These are phyloP conservation scores for Nyssa sinensis DNA, from an alignment of 148 eudicot genomes.

Conservation along the genomic window DNA sequence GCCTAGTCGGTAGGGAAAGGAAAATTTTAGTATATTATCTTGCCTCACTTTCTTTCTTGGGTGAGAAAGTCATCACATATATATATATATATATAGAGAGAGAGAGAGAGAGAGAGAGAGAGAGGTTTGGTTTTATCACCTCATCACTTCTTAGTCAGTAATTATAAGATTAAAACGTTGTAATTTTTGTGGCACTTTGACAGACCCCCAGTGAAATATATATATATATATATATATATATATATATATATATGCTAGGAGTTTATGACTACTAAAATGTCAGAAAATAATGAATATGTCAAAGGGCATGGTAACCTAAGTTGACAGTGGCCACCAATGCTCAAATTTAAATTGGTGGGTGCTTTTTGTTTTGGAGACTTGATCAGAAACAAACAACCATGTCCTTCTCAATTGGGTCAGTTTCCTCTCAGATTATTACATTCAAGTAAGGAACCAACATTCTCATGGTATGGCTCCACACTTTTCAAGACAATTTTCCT, in stretches of 20 bases:
- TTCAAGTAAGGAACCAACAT: conserved; percentile 49
- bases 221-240: no score
- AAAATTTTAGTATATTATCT: no score
- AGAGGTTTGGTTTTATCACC: no score
- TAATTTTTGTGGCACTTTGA: no score
- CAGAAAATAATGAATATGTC: neutral
- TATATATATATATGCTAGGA: neutral
- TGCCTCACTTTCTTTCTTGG: neutral
- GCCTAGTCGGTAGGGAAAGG: neutral
- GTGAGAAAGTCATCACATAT: neutral
- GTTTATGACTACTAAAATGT: neutral
- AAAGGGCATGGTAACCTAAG: conserved; percentile 1
- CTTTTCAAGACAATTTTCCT: conserved; percentile 8
- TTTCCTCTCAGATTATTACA: conserved; percentile 32
- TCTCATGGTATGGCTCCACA: conserved; percentile 56
- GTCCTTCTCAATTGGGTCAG: conserved; percentile 40
- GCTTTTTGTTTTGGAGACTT: conserved; percentile 3
- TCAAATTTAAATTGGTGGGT: neutral
- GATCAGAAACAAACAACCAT: conserved; percentile 1
- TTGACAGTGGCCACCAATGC: neutral
- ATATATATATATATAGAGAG: no score
- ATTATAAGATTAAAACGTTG: no score
- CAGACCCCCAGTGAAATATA: no score
- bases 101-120: no score
- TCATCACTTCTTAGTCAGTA: no score